Conservation (phyloP, 2,329 filamentous ascomycete genomes). For the Arthroderma sp. region DNA sequence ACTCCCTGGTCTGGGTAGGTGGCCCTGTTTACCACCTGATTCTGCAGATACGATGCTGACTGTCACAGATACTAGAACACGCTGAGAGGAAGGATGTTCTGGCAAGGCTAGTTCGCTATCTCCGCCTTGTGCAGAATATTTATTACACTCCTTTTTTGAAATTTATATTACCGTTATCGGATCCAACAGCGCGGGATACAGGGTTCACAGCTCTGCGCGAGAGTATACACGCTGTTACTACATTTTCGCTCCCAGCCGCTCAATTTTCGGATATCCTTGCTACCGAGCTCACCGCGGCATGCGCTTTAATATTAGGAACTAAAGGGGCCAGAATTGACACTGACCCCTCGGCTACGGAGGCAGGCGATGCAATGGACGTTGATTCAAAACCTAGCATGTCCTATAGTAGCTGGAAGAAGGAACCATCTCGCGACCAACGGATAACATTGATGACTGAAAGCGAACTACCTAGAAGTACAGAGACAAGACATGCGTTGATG, state of each 20-base stretch:
- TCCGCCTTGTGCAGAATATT: constrained; percentile 27
- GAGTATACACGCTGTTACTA: constrained; percentile 37
- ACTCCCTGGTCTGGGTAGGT: constrained; percentile 25
- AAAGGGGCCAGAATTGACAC: constrained; percentile 15
- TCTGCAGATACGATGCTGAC: neutral
- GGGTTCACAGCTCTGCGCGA: constrained; percentile 29
- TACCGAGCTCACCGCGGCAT: constrained; percentile 35
- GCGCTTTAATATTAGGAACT: constrained; percentile 33
- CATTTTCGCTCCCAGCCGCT: constrained; percentile 35
- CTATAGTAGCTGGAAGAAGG: constrained; percentile 28
- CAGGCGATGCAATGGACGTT: constrained; percentile 28
- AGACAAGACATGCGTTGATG: constrained; percentile 27
- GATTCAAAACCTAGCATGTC: constrained; percentile 27
- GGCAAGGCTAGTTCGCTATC: constrained; percentile 23
- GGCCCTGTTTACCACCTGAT: neutral
- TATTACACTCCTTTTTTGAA: constrained; percentile 29
- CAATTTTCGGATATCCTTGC: constrained; percentile 34
- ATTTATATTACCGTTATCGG: constrained; percentile 23
- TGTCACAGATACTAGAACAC: neutral
- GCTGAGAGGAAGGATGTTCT: neutral
- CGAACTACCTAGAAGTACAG: constrained; percentile 20
- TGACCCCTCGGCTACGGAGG: neutral
- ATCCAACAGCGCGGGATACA: constrained; percentile 19
- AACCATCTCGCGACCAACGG: constrained; percentile 20
- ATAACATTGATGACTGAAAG: constrained; percentile 25